These are phyloP conservation scores for Penicillium coprophilum DNA, from an alignment of 495 filamentous ascomycete species.

Conservation along the genomic window DNA sequence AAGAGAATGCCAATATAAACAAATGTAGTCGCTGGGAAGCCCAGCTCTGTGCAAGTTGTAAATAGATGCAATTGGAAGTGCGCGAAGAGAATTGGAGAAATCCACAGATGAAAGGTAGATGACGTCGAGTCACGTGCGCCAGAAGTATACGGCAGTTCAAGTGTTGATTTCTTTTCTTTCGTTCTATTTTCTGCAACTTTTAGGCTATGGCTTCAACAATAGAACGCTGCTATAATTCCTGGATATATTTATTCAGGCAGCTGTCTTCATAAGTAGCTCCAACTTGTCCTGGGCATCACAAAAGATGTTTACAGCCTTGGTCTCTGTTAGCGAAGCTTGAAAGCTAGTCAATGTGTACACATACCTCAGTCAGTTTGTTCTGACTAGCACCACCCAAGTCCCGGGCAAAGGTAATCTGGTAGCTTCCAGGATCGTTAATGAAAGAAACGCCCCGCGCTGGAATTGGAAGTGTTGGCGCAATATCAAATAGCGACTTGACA, in stretches of 20 bases:
- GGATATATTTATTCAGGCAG: background rate
- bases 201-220: background rate
- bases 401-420: conserved; percentile 50
- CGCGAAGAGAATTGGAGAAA: conserved; percentile 13
- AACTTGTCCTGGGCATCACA: conserved; percentile 57
- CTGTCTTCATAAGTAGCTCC: conserved; percentile 41
- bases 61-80: background rate
- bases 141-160: background rate
- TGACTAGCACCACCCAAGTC: conserved; percentile 49
- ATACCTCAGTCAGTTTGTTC: conserved; percentile 52
- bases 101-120: conserved; percentile 20
- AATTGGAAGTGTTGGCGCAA: conserved; percentile 13
- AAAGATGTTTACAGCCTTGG: conserved; percentile 59
- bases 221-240: background rate
- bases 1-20: background rate
- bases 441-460: conserved; percentile 25
- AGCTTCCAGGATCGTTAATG: conserved; percentile 44
- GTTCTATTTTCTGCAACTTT: background rate
- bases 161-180: background rate
- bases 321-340: background rate
- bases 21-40: background rate
- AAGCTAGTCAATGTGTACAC: conserved; percentile 4
- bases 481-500: conserved; percentile 40
- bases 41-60: background rate
- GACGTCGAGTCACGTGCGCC: conserved; percentile 32